Percentiles rank a stretch among this genome's conserved stretches.
Conservation (phyloP, 1,284 basidiomycete species). For the Heterobasidion irregulare region DNA sequence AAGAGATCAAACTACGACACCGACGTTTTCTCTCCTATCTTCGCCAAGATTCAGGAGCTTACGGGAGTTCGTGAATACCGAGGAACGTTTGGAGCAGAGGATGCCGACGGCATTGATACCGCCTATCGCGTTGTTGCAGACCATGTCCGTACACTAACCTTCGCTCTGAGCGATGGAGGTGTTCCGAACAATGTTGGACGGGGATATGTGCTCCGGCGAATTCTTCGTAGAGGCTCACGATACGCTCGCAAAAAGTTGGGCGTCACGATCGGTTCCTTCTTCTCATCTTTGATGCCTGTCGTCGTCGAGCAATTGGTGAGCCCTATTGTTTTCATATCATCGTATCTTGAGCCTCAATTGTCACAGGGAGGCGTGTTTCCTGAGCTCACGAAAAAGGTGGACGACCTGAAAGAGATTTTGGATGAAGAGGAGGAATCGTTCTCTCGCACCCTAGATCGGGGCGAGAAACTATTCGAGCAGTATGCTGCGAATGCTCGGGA, state of each 20-base stretch:
- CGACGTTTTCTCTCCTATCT: constrained; percentile 90
- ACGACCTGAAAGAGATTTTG: constrained; percentile 90
- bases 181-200: constrained; percentile 94
- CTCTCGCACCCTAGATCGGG: constrained; percentile 91
- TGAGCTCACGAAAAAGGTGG: constrained; percentile 80
- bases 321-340: background rate
- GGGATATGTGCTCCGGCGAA: constrained; percentile 92
- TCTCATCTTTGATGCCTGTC: constrained; percentile 86
- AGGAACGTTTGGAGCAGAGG: constrained; percentile 91
- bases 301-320: constrained; percentile 84
- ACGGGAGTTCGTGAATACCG: constrained; percentile 84
- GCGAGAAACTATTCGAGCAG: constrained; percentile 93
- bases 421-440: constrained; percentile 98
- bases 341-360: background rate
- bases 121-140: constrained; percentile 97
- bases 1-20: constrained; percentile 97
- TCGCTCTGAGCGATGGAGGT: constrained; percentile 94
- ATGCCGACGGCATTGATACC: constrained; percentile 91
- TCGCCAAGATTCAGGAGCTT: constrained; percentile 81
- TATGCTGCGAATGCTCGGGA: constrained; percentile 72
- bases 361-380: constrained; percentile 83
- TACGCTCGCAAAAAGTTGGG: constrained; percentile 95
- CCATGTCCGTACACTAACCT: constrained; percentile 92
- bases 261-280: constrained; percentile 92
- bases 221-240: constrained; percentile 86